Base-by-base conservation (phyloP, 352 stramenopile genomes). In the Globisporangium carolinianum region DNA sequence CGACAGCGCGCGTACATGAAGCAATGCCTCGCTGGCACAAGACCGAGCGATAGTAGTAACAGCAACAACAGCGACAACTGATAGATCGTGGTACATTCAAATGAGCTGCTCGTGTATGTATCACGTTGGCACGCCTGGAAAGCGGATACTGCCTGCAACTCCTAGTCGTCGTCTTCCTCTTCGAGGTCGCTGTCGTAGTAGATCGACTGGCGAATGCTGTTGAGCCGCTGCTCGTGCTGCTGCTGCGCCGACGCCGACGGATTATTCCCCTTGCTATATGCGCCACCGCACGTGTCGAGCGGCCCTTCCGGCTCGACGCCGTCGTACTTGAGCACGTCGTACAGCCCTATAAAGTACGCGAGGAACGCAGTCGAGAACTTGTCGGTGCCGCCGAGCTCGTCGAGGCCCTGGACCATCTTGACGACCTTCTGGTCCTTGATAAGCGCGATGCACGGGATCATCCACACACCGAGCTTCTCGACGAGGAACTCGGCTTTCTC, bases 401-500 rank as follows among this genome's bases (percentile, higher is more conserved):
- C 93, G 65, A 98, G 89, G 0, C 96, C 96, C 57, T 92, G 76
- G 51, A 99, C 80, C 72, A 98, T 97, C 79, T 98, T 97, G 60
- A 97, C 76, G 6, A 97, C 94, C 65, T 98, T 98, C 36, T 97
- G 92, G 65, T 98, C 86, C 65, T 96, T 96, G 18, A 98, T 81
- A 7, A 99, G 81, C 15, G 97, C 85, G 18, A 99, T 83, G 39
- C 94, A 98, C 38, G 96, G 96, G 65, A 99, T 98, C 72, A 98
- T 95, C 69, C 95, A 94, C 59, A 98, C 80, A 0, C 94, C 93
- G 18, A 99, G 68, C 57, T 97, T 97, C 53, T 98, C 83, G 46
- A 98, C 94, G n/a, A 99, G 74, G 68, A 97, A 99, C 65, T 97
- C 93, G 57, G 85, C 88, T 60, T 98, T 97, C 68, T 98, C 96